These are phyloP conservation scores for Phtheirospermum japonicum DNA, from an alignment of 257 asterid genomes.

Conservation along the genomic window DNA sequence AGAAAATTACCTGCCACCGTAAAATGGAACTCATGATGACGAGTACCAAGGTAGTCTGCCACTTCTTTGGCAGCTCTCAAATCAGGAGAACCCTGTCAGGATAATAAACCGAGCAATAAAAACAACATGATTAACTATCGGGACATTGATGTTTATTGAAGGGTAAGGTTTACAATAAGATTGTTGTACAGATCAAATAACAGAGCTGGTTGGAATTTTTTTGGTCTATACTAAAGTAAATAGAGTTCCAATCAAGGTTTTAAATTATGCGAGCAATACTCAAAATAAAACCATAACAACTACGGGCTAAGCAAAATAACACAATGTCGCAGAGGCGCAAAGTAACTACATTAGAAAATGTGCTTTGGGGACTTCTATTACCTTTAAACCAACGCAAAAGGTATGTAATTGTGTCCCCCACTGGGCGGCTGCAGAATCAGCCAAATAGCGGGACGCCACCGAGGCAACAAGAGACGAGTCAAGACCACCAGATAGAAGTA, in stretches of 20 bases:
- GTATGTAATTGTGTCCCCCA: conserved; percentile 94
- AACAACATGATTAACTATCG: neutral
- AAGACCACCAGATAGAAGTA: conserved; percentile 95
- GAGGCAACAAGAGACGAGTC: conserved; percentile 99
- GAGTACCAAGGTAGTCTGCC: conserved; percentile 89
- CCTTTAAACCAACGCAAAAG: conserved; percentile 90
- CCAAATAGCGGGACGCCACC: conserved; percentile 86
- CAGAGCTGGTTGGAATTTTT: neutral
- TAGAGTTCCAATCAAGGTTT: too few relatives aligned
- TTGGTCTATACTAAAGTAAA: neutral
- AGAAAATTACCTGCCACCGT: conserved; percentile 79
- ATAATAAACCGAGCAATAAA: conserved; percentile 16
- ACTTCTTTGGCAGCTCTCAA: conserved; percentile 95
- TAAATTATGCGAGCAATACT: neutral
- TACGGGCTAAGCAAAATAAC: neutral
- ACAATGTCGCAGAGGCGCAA: conserved; percentile 15
- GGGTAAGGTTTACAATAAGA: conserved; percentile 1
- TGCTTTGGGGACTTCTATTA: conserved; percentile 25
- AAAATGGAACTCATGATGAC: conserved; percentile 94
- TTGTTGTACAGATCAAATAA: neutral
- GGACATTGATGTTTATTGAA: neutral
- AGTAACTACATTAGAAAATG: conserved; percentile 17
- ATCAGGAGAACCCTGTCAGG: conserved; percentile 92
- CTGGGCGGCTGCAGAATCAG: conserved; percentile 67
- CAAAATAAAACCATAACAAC: conserved; percentile 13